Conservation (phyloP, 768 basidiomycete genomes). For the Collybia mongolica region DNA sequence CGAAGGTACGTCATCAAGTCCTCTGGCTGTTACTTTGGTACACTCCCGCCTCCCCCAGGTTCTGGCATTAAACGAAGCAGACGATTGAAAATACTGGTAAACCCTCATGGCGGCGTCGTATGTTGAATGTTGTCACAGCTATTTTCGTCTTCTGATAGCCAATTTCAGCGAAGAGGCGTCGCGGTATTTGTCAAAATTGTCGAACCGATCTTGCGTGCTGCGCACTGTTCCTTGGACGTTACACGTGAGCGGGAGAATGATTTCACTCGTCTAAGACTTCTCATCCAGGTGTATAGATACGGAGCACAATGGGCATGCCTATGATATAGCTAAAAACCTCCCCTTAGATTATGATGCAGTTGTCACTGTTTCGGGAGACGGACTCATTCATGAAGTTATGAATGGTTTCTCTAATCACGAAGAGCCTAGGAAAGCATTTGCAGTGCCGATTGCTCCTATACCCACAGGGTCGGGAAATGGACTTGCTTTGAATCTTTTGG, state of each 20-base stretch:
- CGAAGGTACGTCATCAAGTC: conserved; percentile 41
- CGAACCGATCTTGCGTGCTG: conserved; percentile 70
- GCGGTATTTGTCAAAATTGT: conserved; percentile 54
- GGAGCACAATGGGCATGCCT: conserved; percentile 59
- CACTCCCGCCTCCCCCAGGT: conserved; percentile 13
- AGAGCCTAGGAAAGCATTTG: conserved; percentile 58
- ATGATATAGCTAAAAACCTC: conserved; percentile 57
- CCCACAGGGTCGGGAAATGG: conserved; percentile 86
- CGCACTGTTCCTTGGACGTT: conserved; percentile 61
- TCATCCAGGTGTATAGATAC: conserved; percentile 47
- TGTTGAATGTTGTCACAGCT: conserved; percentile 19
- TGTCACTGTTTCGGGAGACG: conserved; percentile 80
- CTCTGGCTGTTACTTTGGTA: background rate
- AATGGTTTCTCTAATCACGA: conserved; percentile 77
- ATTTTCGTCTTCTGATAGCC: conserved; percentile 2
- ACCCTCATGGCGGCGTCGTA: conserved; percentile 80
- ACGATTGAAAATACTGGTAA: conserved; percentile 68
- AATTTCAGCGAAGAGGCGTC: conserved; percentile 57
- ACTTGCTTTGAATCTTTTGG: conserved; percentile 69
- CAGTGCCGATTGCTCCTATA: conserved; percentile 72
- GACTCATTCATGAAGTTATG: conserved; percentile 77
- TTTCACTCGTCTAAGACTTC: background rate
- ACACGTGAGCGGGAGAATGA: conserved; percentile 45
- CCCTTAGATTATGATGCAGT: conserved; percentile 68
- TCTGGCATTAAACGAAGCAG: conserved; percentile 55